Evolutionary conservation across 139 green algal species (phyloP), one percentile per base, ranked within the genome.

Genomic region (Chlorella sp.): DNA sequence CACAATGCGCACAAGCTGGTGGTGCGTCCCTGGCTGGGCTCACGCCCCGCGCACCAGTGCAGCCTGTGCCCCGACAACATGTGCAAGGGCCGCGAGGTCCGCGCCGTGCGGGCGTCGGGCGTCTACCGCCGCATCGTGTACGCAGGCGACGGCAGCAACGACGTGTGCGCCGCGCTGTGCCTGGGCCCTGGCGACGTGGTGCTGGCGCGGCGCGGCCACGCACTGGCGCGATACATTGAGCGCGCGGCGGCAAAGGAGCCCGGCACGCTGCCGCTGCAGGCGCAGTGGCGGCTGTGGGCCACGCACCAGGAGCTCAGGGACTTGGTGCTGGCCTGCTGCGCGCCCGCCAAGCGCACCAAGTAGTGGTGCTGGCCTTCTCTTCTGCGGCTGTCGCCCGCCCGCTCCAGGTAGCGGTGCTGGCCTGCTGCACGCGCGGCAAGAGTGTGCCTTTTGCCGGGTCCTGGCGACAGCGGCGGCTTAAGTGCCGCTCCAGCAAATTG

Each of bases 31-130:
- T 10, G 22, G 10, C 62, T 61, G 4, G 50, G 61, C 63, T 23
- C 68, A 35, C 36, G 5, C 50, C 70, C 29, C 23, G 49, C 71
- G 6, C 90, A 93, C 69, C 65, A 77, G 32, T 97, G 91, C 85
- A 42, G 59, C 0, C 71, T 85, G 1, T 97, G 91, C 84, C 91
- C 90, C 17, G 63, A 63, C 14, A 93, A 93, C 70, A 55, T 97
- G 49, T 97, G 91, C 87, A 95, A 95, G 80, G 90, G 89, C 2
- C 66, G 70, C 23, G 87, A 96, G 81, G 70, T 97, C 67, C 69
- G 74, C 1, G 60, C 67, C 20, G 70, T 83, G 26, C 34, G 35
- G 26, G 26, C 65, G 35, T 26, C 24, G 55, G 74, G 71, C 35
- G 60, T 35, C 6, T 89, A 82, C 61, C 14, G 63, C 14, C 77